Percentiles rank a stretch among this genome's conserved stretches.
Evolutionary conservation across 2,329 filamentous ascomycete genomes (phyloP).

Genomic region (Coniochaeta sp.): DNA sequence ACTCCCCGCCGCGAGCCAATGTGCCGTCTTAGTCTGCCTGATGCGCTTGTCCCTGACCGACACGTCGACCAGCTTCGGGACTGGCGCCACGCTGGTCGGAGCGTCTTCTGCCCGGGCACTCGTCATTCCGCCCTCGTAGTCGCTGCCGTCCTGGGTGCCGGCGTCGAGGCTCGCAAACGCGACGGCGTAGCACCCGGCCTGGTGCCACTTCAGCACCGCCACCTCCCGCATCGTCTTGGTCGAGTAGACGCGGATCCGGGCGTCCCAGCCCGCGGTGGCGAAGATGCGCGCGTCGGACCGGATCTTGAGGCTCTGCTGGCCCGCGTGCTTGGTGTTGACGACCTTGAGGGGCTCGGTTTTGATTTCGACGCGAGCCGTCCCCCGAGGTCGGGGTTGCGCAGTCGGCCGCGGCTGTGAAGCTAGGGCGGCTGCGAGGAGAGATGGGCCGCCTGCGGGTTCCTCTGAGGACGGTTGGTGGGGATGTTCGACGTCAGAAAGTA

Average conservation of each 20-base stretch:
- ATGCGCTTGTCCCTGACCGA: constrained; percentile 58
- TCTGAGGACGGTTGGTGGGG: background rate
- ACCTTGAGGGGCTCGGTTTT: constrained; percentile 47
- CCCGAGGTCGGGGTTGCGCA: constrained; percentile 7
- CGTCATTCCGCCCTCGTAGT: background rate
- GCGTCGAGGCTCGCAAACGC: constrained; percentile 56
- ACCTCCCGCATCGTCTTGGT: constrained; percentile 75
- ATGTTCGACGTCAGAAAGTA: background rate
- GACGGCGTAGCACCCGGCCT: constrained; percentile 75
- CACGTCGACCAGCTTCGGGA: constrained; percentile 23
- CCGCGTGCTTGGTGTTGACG: constrained; percentile 77
- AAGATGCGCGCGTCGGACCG: constrained; percentile 78
- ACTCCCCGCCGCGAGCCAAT: constrained; percentile 85
- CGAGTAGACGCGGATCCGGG: constrained; percentile 72
- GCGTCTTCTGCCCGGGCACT: constrained; percentile 3
- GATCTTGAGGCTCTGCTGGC: constrained; percentile 74
- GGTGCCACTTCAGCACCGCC: constrained; percentile 92
- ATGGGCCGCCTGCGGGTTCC: constrained; percentile 7
- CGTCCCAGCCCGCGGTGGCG: constrained; percentile 90
- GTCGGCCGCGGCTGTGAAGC: constrained; percentile 4
- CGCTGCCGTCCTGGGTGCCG: background rate
- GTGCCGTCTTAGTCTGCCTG: constrained; percentile 58
- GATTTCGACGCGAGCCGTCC: constrained; percentile 15
- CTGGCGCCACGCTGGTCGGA: constrained; percentile 8
- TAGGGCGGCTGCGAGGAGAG: constrained; percentile 22